Percentiles rank a stretch among this genome's conserved stretches.
phyloP scores from a whole-genome alignment of 257 asterid species.

The Primulina eburnea region DNA sequence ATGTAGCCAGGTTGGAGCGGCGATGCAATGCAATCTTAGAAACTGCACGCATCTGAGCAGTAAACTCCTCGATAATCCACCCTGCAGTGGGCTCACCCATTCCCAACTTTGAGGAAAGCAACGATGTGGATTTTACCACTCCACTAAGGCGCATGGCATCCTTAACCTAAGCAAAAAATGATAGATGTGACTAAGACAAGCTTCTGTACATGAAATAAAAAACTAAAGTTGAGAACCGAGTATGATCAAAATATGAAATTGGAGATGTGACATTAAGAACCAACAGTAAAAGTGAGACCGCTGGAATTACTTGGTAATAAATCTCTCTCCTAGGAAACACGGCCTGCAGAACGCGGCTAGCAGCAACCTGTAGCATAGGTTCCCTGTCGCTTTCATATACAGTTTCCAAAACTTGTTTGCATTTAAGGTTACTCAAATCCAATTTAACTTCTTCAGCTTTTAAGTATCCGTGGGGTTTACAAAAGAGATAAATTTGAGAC shows the following conservation, averaged over 20 bases:
- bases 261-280: constrained; percentile 12
- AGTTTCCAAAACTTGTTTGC: constrained; percentile 70
- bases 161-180: constrained; percentile 58
- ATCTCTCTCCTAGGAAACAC: constrained; percentile 77
- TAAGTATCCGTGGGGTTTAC: constrained; percentile 55
- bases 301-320: constrained; percentile 75
- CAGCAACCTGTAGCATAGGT: constrained; percentile 84
- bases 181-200: constrained; percentile 21
- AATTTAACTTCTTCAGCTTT: constrained; percentile 58
- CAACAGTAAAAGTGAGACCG: constrained; percentile 14
- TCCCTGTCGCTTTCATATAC: constrained; percentile 92
- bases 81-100: constrained; percentile 76
- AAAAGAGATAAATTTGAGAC: constrained; percentile 61
- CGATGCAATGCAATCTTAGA: constrained; percentile 94
- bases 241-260: constrained; percentile 18
- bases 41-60: constrained; percentile 95
- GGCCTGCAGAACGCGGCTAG: constrained; percentile 80
- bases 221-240: constrained; percentile 11
- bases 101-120: constrained; percentile 76
- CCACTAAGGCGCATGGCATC: constrained; percentile 89
- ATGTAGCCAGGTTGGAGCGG: constrained; percentile 77
- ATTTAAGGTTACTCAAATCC: constrained; percentile 61
- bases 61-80: constrained; percentile 91
- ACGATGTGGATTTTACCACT: constrained; percentile 78
- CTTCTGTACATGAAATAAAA: constrained; percentile 4